Evolutionary conservation across 2,329 filamentous ascomycete species (phyloP), one percentile per base, ranked within the genome.

Genomic region (Neopestalotiopsis rosae): DNA sequence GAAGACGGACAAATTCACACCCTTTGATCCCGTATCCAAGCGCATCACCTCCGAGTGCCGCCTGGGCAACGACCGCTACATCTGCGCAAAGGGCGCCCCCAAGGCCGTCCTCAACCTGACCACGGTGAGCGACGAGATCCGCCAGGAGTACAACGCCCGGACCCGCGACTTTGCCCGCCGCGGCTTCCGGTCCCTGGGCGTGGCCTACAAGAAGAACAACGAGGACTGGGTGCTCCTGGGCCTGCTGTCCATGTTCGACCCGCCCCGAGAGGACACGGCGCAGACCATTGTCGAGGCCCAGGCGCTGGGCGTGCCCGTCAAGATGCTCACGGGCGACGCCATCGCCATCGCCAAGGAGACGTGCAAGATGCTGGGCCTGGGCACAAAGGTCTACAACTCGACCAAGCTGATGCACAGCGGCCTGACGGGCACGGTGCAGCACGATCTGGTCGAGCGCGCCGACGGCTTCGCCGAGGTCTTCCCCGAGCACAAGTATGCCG

Each of bases 261-360:
- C 91, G 77, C 91, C 91, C 71, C 91, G 91, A 85, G 91, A 92
- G 76, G 91, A 94, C 80, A 94, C 92, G 71, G 91, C 91, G 73
- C 91, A 93, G 83, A 94, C 91, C 73, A 93, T 94, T 77, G 84
- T 92, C 76, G 91, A 94, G 83, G 91, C 91, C 72, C 90, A 92
- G 81, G 88, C 91, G 79, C 90, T 94, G 69, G 91, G 91, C 85
- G 90, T 94, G 42, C 89, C 64, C 45, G 64, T 66, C 74, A 94
- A 94, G 89, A 94, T 94, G 91, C 85, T 94, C 81, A 94, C 91
- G 83, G 91, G 91, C 88, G 91, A 94, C 79, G 91, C 91, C 72
- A 92, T 93, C 75, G 91, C 91, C 75, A 94, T 94, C 73, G 91
- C 91, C 69, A 93, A 93, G 85, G 91, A 94, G 83, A 94, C 91